Evolutionary conservation across 306 rosid species (phyloP).

Genomic region (Lotus japonicus): DNA sequence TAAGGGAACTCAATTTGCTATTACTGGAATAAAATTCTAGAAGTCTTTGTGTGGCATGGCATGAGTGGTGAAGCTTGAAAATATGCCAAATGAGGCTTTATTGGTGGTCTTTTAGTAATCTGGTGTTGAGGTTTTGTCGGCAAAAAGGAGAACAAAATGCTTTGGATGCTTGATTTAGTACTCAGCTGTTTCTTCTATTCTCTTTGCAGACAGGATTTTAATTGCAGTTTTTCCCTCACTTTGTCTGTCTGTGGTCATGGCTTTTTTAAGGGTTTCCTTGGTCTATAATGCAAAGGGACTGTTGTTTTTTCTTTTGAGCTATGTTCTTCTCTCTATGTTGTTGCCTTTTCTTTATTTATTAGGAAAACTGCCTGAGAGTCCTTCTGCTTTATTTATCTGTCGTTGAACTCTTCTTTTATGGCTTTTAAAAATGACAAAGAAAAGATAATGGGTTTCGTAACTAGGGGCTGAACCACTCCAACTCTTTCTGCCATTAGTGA

Average conservation of each 20-base stretch:
- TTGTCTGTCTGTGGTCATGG: neutral
- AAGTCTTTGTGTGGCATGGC: conserved; percentile 2
- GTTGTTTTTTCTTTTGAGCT: neutral
- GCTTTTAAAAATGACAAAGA: neutral
- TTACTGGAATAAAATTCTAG: neutral
- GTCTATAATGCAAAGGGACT: neutral
- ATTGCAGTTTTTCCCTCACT: neutral
- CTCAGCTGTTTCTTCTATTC: neutral
- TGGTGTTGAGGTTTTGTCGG: neutral
- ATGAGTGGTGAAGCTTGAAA: neutral
- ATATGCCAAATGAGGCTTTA: conserved; percentile 2
- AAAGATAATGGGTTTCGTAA: neutral
- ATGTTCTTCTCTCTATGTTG: neutral
- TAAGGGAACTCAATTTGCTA: conserved; percentile 8
- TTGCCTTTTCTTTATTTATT: neutral
- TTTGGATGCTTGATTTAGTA: neutral
- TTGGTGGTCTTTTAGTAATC: neutral
- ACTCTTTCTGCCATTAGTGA: neutral
- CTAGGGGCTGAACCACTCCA: neutral
- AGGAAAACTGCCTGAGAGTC: neutral
- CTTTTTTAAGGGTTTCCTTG: neutral
- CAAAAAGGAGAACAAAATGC: neutral
- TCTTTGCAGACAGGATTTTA: neutral
- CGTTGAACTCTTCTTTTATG: neutral
- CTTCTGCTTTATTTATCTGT: neutral